phyloP scores from a whole-genome alignment of 768 basidiomycete genomes.

The Collybia mongolica region DNA sequence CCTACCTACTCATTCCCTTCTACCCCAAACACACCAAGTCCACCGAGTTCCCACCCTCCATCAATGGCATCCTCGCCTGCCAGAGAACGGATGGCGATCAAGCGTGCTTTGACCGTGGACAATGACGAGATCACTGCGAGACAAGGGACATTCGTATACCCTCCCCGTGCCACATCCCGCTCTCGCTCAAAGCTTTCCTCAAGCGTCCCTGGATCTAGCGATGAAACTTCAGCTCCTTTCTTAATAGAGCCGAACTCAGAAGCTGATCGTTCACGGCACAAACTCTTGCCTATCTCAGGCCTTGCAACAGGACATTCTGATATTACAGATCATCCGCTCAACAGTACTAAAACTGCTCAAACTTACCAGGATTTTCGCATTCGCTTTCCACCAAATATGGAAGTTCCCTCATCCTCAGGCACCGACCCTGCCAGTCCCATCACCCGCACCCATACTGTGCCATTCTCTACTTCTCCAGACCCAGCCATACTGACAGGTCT shows the following conservation, averaged over 20 bases:
- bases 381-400: too few relatives aligned
- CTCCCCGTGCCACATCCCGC: conserved; percentile 38
- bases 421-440: not conserved
- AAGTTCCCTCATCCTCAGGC: too few relatives aligned
- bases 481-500: conserved; percentile 21
- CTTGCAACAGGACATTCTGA: too few relatives aligned
- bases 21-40: conserved; percentile 22
- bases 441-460: conserved; percentile 15
- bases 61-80: conserved; percentile 32
- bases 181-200: conserved; percentile 29
- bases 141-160: conserved; percentile 54
- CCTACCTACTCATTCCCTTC: conserved; percentile 28
- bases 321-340: too few relatives aligned
- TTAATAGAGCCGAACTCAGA: not conserved
- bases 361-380: too few relatives aligned
- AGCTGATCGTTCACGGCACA: not conserved
- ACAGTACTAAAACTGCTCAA: too few relatives aligned
- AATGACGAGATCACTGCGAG: conserved; percentile 33
- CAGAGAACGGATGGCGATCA: conserved; percentile 29
- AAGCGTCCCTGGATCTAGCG: conserved; percentile 22
- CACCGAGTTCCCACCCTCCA: conserved; percentile 19
- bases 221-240: conserved; percentile 13
- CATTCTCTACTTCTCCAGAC: conserved; percentile 14
- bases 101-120: conserved; percentile 27
- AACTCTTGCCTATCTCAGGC: not conserved